Evolutionary conservation across 2,329 filamentous ascomycete genomes (phyloP).

Genomic region (Aspergillus flavus): DNA sequence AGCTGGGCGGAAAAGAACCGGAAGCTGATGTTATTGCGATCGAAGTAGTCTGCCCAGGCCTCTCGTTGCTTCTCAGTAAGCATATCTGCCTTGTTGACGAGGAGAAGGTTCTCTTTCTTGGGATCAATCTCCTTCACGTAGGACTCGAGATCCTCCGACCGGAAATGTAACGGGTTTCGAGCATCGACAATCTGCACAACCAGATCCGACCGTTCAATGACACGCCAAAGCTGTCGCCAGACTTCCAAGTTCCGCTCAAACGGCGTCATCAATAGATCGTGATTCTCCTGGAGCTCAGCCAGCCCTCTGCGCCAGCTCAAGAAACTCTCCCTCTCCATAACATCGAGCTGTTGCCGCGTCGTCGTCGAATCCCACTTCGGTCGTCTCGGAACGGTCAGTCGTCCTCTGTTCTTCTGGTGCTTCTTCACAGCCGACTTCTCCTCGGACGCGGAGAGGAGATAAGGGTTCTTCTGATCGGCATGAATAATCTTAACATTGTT

Average conservation of each 20-base stretch:
- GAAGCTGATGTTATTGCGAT: slow-evolving; percentile 78
- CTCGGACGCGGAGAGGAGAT: slow-evolving; percentile 80
- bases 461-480: slow-evolving; percentile 93
- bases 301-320: slow-evolving; percentile 87
- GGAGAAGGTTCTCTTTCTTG: slow-evolving; percentile 83
- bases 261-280: slow-evolving; percentile 94
- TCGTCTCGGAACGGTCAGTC: slow-evolving; percentile 84
- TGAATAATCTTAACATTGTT: slow-evolving; percentile 99
- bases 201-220: slow-evolving; percentile 93
- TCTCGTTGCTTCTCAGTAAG: slow-evolving; percentile 84
- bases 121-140: slow-evolving; percentile 93
- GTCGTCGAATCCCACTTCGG: slow-evolving; percentile 87
- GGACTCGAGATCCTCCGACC: slow-evolving; percentile 86
- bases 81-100: slow-evolving; percentile 99
- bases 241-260: slow-evolving; percentile 98
- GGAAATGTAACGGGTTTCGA: slow-evolving; percentile 88
- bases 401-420: slow-evolving; percentile 76
- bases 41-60: slow-evolving; percentile 85
- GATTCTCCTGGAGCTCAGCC: slow-evolving; percentile 89
- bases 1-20: slow-evolving; percentile 94
- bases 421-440: slow-evolving; percentile 77
- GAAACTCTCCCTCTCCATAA: slow-evolving; percentile 75
- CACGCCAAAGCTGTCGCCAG: slow-evolving; percentile 96
- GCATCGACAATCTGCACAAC: slow-evolving; percentile 99
- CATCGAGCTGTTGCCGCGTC: slow-evolving; percentile 79